Base-by-base conservation (phyloP, 805 yeast species). In the Candida gorgasii region DNA sequence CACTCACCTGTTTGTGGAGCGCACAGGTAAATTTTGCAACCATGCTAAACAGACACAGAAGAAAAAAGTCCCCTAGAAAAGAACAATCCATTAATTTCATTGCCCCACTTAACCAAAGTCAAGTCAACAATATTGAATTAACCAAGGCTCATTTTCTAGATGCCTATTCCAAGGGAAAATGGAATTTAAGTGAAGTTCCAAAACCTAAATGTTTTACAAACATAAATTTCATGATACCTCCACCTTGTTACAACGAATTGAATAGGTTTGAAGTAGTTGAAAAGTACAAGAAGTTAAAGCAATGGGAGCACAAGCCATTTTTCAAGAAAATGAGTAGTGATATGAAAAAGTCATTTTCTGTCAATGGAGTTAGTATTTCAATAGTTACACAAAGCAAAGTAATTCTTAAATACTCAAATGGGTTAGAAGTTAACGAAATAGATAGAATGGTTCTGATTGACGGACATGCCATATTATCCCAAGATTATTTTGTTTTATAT, bases 391-490 rank as follows among this genome's bases (percentile, higher is more conserved):
- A 71, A 8, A 63, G 63, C 13, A 64, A 65, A 33, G 84, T 79
- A 33, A 44, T 72, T 8, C 68, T 81, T 15, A 79, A 79, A 51
- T 69, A 64, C 51, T 77, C 77, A 43, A 63, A 71, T 8, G 67
- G 75, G 5, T 62, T 81, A 26, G 73, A 72, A 4, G 61, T 75
- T 42, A 66, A 60, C n/a, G 78, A 71, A 43, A 71, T 80, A 38
- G 80, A 80, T 9, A 66, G 88, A 40, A 61, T 59, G 15, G 62
- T 80, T 2, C 80, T 89, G 6, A 59, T 86, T 35, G 93, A 86
- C 56, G 80, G 80, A 7, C 92, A 86, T 61, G 70, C 89, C 0
- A 70, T 86, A 1, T 61, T 86, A 26, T 82, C 89, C 0, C 58
- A 67, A 5, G 80, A 71, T 2, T 70, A 73, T 46, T 76, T 86